A percentile compares a stretch with the other conserved stretches of the same genome.
phyloP scores from a whole-genome alignment of 139 green algal genomes.

The Diplosphaera chodatii region DNA sequence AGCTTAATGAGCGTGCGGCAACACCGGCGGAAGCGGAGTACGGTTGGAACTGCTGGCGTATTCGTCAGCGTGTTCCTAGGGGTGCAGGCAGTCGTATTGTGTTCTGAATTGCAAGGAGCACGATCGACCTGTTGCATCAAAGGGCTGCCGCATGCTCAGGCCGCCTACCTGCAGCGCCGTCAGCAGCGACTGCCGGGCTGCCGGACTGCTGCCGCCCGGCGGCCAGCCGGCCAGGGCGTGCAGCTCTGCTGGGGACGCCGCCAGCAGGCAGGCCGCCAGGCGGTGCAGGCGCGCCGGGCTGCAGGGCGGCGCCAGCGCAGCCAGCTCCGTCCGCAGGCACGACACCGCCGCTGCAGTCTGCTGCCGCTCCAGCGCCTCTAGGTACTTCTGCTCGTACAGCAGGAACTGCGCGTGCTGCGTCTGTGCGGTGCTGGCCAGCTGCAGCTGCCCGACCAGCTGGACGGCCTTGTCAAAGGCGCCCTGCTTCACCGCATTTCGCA shows the following conservation, averaged over 20 bases:
- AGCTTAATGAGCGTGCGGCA: not conserved
- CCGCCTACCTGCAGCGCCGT: conserved; percentile 17
- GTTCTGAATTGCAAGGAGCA: too few relatives aligned
- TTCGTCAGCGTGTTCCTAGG: too few relatives aligned
- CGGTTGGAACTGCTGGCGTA: too few relatives aligned
- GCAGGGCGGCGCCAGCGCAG: not conserved
- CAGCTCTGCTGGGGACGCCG: not conserved
- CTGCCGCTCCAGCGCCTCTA: conserved; percentile 37
- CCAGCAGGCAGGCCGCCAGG: not conserved
- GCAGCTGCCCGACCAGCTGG: conserved; percentile 44
- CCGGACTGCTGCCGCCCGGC: not conserved
- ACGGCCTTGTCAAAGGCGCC: conserved; percentile 55
- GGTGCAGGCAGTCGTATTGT: too few relatives aligned
- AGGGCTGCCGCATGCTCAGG: too few relatives aligned
- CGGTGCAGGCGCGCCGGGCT: not conserved
- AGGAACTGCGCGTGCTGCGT: conserved; percentile 38
- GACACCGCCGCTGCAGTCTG: not conserved
- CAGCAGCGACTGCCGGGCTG: conserved; percentile 22
- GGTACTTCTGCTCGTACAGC: conserved; percentile 53
- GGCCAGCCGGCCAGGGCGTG: not conserved
- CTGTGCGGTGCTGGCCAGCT: not conserved
- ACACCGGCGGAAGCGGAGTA: too few relatives aligned
- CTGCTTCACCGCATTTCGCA: conserved; percentile 44
- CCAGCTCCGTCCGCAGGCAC: not conserved
- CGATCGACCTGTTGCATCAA: too few relatives aligned